Evolutionary conservation across 2,329 filamentous ascomycete genomes (phyloP), one percentile per base, ranked within the genome.

Genomic region (Penicillium sp.): DNA sequence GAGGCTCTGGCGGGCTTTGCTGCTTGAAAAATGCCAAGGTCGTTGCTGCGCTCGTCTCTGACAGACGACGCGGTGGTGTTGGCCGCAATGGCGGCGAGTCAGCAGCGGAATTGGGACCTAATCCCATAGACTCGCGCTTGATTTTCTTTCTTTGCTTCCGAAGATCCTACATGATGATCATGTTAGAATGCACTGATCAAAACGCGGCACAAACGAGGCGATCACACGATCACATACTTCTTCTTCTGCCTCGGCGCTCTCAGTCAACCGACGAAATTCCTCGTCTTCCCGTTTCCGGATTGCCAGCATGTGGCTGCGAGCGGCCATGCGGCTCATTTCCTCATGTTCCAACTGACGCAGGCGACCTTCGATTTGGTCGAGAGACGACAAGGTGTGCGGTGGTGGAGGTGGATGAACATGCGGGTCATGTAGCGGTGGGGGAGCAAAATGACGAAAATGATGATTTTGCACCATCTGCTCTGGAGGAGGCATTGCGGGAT

Each of bases 11-110:
- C 4, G 62, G 62, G n/a, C 54, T 64, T 41, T 66, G 62, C 36
- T 66, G 62, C 42, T 66, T 65, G 50, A 66, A 65, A 33, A 65
- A 65, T 11, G 62, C 62, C 37, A 66, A 47, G 17, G 62, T 65
- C 6, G 62, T 66, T 12, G 62, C 62, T 17, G 62, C 62, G 45
- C 62, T 66, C 30, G 62, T 66, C 47, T 66, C 62, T 29, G 62
- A 66, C 30, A 66, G 42, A 17, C 62, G 62, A 38, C 62, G 61
- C 13, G 62, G 59, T 37, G 60, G 57, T 35, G 61, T 61, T 20
- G 61, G 60, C 22, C 60, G 59, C 26, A 62, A 48, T 12, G 62
- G 62, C 26, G 62, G 61, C 28, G 63, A 65, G 43, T 66, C 63
- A 10, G 51, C 44, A 15, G 46, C 48, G 10, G 54, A 47, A 41